Evolutionary conservation across 2,329 filamentous ascomycete species (phyloP).

Genomic region (Elsinoe batatas): DNA sequence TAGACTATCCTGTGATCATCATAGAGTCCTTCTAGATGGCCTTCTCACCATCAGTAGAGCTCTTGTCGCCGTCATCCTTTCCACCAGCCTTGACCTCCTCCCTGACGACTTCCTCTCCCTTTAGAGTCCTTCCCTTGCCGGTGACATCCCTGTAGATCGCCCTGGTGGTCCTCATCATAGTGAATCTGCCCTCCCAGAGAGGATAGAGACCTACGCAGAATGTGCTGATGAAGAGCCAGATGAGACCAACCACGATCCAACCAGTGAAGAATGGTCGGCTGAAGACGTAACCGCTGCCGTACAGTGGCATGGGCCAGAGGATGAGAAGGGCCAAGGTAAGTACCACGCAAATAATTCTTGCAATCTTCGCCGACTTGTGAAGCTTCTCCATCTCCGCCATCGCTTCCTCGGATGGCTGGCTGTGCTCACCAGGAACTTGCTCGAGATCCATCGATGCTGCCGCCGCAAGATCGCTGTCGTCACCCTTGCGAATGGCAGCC

Average conservation of each 20-base stretch:
- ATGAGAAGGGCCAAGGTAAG: constrained; percentile 64
- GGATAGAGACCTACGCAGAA: constrained; percentile 72
- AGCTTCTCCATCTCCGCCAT: constrained; percentile 35
- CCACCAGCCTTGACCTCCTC: constrained; percentile 21
- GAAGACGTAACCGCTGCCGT: constrained; percentile 72
- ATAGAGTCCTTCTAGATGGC: neutral
- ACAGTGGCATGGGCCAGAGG: constrained; percentile 90
- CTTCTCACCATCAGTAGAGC: neutral
- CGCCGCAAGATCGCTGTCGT: constrained; percentile 63
- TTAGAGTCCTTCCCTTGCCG: constrained; percentile 25
- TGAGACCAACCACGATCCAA: constrained; percentile 59
- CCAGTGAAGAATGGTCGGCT: constrained; percentile 73
- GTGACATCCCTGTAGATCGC: constrained; percentile 53
- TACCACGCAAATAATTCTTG: constrained; percentile 48
- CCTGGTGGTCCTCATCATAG: constrained; percentile 51
- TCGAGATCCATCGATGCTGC: constrained; percentile 58
- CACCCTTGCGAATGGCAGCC: constrained; percentile 65
- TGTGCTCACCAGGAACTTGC: constrained; percentile 45
- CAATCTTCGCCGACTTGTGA: constrained; percentile 38
- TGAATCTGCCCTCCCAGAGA: constrained; percentile 65
- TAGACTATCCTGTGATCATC: neutral
- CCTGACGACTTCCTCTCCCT: constrained; percentile 24
- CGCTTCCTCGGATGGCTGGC: constrained; percentile 30
- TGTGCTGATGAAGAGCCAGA: constrained; percentile 68
- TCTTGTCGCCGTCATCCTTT: neutral